These are phyloP conservation scores for Aspergillus pseudonomiae DNA, from an alignment of 2,329 filamentous ascomycete species.

Conservation along the genomic window DNA sequence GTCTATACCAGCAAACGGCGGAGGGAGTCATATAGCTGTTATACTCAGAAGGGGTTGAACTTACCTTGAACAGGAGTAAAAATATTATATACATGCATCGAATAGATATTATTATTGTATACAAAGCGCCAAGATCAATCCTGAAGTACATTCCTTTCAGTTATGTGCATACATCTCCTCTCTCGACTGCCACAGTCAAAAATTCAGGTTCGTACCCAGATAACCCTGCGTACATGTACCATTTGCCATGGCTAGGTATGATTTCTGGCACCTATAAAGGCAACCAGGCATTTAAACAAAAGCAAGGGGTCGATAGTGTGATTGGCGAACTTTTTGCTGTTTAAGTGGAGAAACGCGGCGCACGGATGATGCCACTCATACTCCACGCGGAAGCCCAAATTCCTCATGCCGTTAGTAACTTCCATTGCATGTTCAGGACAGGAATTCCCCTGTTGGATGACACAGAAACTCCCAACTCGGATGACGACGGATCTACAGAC, in stretches of 20 bases:
- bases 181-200: neutral
- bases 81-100: no score
- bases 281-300: neutral
- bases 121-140: no score
- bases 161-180: neutral
- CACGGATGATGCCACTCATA: neutral
- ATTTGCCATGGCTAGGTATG: neutral
- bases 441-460: neutral
- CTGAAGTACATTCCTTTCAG: neutral
- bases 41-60: no score
- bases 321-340: neutral
- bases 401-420: neutral
- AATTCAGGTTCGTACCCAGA: rapidly evolving
- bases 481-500: neutral
- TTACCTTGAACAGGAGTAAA: no score
- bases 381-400: no score
- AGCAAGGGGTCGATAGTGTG: neutral
- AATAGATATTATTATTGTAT: no score
- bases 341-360: neutral
- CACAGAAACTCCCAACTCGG: neutral
- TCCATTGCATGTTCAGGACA: neutral
- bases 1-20: no score
- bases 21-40: no score
- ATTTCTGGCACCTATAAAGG: neutral
- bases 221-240: neutral